These are phyloP conservation scores for Kwoniella newhampshirensis DNA, from an alignment of 768 basidiomycete genomes.

Conservation along the genomic window DNA sequence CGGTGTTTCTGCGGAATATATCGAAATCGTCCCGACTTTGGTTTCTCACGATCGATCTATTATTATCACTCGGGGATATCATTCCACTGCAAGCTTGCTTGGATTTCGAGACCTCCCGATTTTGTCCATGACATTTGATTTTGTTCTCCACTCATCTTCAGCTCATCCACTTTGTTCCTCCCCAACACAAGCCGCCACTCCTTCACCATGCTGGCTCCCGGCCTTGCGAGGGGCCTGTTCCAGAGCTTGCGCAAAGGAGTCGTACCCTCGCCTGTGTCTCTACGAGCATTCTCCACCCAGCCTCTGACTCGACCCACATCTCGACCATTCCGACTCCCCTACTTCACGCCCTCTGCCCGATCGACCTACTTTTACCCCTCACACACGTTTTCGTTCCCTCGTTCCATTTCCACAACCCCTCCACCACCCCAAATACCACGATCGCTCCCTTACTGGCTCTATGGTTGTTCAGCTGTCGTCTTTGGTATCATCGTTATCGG, in stretches of 20 bases:
- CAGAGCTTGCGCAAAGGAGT: background rate
- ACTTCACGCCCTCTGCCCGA: constrained; percentile 21
- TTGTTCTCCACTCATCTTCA: no score
- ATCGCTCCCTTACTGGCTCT: constrained; percentile 73
- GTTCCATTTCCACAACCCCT: constrained; percentile 6
- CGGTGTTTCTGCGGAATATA: background rate
- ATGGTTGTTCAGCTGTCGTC: constrained; percentile 78
- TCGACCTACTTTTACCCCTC: constrained; percentile 21
- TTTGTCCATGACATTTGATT: background rate
- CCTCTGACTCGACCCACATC: background rate
- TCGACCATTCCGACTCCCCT: constrained; percentile 14
- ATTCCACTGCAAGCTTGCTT: background rate
- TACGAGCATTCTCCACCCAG: constrained; percentile 9
- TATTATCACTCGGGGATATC: background rate
- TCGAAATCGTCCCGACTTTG: constrained; percentile 5
- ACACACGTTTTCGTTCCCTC: constrained; percentile 13
- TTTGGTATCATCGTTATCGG: constrained; percentile 93
- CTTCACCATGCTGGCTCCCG: constrained; percentile 4
- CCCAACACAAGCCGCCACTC: background rate
- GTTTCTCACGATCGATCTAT: background rate
- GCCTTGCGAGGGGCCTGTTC: constrained; percentile 7
- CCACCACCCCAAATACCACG: constrained; percentile 27
- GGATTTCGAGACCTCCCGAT: background rate
- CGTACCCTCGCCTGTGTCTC: constrained; percentile 2
- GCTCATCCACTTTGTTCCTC: no score